Evolutionary conservation across 768 basidiomycete genomes (phyloP), one percentile per base, ranked within the genome.

Genomic region (Leccinum barrowsii): DNA sequence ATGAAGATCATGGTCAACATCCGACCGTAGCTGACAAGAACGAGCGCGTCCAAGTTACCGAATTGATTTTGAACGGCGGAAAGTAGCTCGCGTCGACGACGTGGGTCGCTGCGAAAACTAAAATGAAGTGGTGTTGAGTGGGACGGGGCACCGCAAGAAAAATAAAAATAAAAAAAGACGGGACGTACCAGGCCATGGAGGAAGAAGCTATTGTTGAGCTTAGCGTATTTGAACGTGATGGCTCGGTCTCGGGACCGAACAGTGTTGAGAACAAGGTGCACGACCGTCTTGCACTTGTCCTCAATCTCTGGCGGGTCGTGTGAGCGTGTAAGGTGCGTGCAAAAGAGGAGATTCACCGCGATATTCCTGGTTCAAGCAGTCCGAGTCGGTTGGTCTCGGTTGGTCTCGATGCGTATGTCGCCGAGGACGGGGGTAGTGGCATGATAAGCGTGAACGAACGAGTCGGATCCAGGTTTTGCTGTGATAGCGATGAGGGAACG

Each of bases 151-250:
- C 26, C 26, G 26, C 26, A 28, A 28, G 26, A 28, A 28, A 28
- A 28, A 28, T 28, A 28, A 28, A 28, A 28, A 7, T 7, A 28
- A 28, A 28, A 7, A 28, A 28, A 28, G 11, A 13, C 13, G 19
- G 8, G 34, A 80, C 93, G 54, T 71, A 98, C 96, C 40, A 99
- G 79, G 57, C 80, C 80, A 63, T 91, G 82, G 28, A 99, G 81
- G 80, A 98, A 99, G 82, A 92, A 98, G 65, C 86, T 86, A 73
- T 97, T 98, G 77, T 98, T 99, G 60, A 98, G 77, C 62, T 89
- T 89, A 4, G 95, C 94, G 68, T 95, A 94, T 74, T 91, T 96
- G 74, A 94, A 98, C 28, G 85, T 84, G 54, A 95, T 74, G 1
- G 85, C 80, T 54, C 84, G 75, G 22, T 82, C 76, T 44, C 81